Evolutionary conservation across 2,329 filamentous ascomycete species (phyloP).

Genomic region (Neofusicoccum cordaticola): DNA sequence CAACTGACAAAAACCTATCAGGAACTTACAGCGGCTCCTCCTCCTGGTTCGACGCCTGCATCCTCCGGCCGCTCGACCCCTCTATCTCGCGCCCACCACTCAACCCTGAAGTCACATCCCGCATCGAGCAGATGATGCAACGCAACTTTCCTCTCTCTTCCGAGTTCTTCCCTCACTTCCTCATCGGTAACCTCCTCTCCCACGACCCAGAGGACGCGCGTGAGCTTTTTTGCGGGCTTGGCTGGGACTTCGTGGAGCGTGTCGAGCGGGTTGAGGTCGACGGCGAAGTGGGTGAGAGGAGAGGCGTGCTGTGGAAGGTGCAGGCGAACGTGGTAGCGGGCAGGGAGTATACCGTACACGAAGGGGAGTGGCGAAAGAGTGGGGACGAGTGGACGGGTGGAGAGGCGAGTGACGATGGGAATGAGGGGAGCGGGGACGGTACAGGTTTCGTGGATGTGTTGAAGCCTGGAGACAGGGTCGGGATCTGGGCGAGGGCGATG

Average conservation of each 20-base stretch:
- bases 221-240: neutral
- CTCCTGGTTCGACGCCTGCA: conserved; percentile 32
- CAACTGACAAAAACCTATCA: neutral
- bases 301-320: conserved; percentile 27
- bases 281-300: conserved; percentile 1
- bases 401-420: conserved; percentile 19
- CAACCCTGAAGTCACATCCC: conserved; percentile 16
- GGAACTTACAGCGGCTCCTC: conserved; percentile 29
- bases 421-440: conserved; percentile 25
- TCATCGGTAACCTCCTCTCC: conserved; percentile 2
- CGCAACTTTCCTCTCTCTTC: conserved; percentile 18
- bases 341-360: neutral
- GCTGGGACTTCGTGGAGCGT: conserved; percentile 14
- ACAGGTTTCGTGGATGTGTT: conserved; percentile 28
- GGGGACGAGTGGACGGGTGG: neutral
- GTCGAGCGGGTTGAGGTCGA: conserved; percentile 10
- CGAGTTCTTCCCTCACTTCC: conserved; percentile 23
- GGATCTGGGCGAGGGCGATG: conserved; percentile 34
- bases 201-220: neutral
- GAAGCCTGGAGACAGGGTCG: conserved; percentile 27
- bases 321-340: conserved; percentile 31
- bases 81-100: neutral
- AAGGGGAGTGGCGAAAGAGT: neutral
- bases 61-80: conserved; percentile 28
- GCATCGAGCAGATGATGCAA: neutral